Evolutionary conservation across 2,329 filamentous ascomycete species (phyloP).

Genomic region (Leptographium flavum): DNA sequence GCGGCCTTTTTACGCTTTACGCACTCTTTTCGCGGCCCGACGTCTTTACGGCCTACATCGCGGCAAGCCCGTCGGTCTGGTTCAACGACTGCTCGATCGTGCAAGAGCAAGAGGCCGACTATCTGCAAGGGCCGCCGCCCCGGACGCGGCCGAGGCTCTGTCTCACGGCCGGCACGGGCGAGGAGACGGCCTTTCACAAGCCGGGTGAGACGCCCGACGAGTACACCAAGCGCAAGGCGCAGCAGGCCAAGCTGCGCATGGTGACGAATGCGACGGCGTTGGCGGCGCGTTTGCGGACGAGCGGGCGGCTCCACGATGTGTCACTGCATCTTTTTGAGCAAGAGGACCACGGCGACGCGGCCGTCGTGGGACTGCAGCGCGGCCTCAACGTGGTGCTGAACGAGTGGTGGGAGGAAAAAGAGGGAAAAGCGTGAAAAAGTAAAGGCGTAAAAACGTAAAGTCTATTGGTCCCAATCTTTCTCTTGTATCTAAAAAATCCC

Average conservation of each 20-base stretch:
- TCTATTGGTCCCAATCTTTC: too few species aligned
- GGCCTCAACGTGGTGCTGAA: slow-evolving; percentile 3
- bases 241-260: not conserved
- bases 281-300: not conserved
- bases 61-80: slow-evolving; percentile 8
- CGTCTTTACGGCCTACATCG: slow-evolving; percentile 5
- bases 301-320: not conserved
- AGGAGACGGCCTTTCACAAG: slow-evolving; percentile 1
- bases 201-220: slow-evolving; percentile 4
- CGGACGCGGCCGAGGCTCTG: slow-evolving; percentile 4
- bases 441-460: too few species aligned
- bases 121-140: not conserved
- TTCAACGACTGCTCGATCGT: slow-evolving; percentile 3
- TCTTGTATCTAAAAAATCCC: too few species aligned
- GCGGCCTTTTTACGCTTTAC: slow-evolving; percentile 6
- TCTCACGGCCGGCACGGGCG: slow-evolving; percentile 5
- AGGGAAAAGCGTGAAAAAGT: too few species aligned
- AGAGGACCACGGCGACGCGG: slow-evolving; percentile 7
- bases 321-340: slow-evolving; percentile 5
- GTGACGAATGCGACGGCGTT: slow-evolving; percentile 1
- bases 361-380: slow-evolving; percentile 4
- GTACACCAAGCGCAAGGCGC: not conserved
- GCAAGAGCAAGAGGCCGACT: slow-evolving; percentile 1
- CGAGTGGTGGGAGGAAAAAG: slow-evolving; percentile 3
- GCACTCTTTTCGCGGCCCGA: slow-evolving; percentile 8